Percentiles rank a stretch among this genome's conserved stretches.
These are phyloP conservation scores for Metarhizium humberi DNA, from an alignment of 2,329 filamentous ascomycete genomes.

Conservation along the genomic window DNA sequence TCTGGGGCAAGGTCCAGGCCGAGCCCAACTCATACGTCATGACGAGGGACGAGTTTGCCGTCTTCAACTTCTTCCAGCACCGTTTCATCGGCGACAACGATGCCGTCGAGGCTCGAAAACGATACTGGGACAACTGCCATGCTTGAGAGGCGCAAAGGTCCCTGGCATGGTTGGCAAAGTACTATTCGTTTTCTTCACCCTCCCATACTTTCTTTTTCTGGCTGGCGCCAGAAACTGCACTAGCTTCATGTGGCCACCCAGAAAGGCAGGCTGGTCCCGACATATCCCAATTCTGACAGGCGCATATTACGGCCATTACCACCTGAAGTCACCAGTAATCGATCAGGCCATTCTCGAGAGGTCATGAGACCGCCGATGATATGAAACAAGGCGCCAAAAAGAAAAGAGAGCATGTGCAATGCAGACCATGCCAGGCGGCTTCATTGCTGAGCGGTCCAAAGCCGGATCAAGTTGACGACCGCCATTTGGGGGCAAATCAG, in stretches of 20 bases:
- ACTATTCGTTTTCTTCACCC: not conserved
- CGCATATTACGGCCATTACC: not conserved
- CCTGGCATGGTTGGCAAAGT: not conserved
- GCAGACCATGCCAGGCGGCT: no score
- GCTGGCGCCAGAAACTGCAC: not conserved
- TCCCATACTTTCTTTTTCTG: not conserved
- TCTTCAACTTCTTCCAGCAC: slow-evolving; percentile 77
- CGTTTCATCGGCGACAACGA: slow-evolving; percentile 47
- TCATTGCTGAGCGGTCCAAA: no score
- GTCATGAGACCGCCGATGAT: no score
- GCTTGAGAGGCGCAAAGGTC: slow-evolving; percentile 14
- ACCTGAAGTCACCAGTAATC: not conserved
- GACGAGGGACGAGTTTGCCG: slow-evolving; percentile 66
- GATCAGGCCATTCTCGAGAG: no score
- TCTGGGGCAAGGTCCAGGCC: slow-evolving; percentile 59
- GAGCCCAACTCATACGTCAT: slow-evolving; percentile 65
- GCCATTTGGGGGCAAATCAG: no score
- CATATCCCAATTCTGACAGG: not conserved
- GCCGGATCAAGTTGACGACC: no score
- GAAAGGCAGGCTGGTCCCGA: not conserved
- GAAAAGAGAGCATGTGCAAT: no score
- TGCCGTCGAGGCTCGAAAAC: slow-evolving; percentile 37
- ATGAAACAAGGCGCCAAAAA: no score
- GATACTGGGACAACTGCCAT: slow-evolving; percentile 42
- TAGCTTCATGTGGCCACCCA: not conserved